Evolutionary conservation across 805 yeast species (phyloP).

Genomic region (Sugiyamaella qingdaonensis): DNA sequence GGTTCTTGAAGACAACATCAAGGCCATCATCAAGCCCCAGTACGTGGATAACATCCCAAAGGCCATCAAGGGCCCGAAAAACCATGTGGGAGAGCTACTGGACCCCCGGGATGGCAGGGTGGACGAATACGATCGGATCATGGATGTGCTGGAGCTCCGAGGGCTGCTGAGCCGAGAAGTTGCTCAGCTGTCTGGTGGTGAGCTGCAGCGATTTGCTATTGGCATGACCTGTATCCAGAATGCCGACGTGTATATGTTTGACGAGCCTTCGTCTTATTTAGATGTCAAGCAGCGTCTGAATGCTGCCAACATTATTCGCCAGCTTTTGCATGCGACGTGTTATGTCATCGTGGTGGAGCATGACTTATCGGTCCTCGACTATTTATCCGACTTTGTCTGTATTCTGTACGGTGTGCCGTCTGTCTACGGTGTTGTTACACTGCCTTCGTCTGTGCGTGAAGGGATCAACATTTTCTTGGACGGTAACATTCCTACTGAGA

Average conservation of each 20-base stretch:
- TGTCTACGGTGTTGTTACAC: conserved; percentile 96
- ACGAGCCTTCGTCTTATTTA: conserved; percentile 96
- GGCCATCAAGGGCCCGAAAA: conserved; percentile 88
- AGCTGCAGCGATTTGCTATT: conserved; percentile 95
- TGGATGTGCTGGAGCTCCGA: conserved; percentile 68
- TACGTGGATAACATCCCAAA: conserved; percentile 97
- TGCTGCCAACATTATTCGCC: conserved; percentile 92
- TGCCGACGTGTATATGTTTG: conserved; percentile 98
- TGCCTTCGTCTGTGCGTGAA: conserved; percentile 96
- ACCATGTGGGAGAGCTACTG: conserved; percentile 74
- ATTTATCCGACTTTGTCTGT: conserved; percentile 94
- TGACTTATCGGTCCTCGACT: conserved; percentile 96
- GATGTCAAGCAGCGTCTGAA: conserved; percentile 98
- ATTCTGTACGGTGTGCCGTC: conserved; percentile 97
- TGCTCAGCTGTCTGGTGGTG: conserved; percentile 92
- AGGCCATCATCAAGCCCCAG: conserved; percentile 98
- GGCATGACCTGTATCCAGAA: conserved; percentile 95
- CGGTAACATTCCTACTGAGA: conserved; percentile 96
- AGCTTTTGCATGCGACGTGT: conserved; percentile 63
- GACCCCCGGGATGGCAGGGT: conserved; percentile 72
- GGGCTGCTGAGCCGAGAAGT: conserved; percentile 84
- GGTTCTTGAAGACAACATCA: conserved; percentile 87
- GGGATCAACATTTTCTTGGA: conserved; percentile 98
- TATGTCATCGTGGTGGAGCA: conserved; percentile 98
- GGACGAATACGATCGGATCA: conserved; percentile 59